Base-by-base conservation (phyloP, 1,139 yeast genomes). In the Entelexis paramagnoliae region DNA sequence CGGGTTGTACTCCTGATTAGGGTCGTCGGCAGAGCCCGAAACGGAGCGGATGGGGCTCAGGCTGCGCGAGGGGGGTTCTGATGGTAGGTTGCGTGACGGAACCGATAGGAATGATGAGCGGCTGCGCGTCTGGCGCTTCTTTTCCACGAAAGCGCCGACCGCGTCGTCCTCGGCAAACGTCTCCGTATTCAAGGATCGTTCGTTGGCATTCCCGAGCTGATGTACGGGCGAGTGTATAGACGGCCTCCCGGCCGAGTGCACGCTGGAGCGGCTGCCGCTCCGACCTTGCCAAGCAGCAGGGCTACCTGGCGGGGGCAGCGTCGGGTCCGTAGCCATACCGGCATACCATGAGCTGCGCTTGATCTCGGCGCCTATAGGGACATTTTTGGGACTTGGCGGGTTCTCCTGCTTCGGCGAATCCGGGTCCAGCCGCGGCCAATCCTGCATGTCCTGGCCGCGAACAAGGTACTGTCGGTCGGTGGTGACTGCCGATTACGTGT, bases 1-100 rank as follows among this genome's bases (percentile, higher is more conserved):
- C 16, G 73, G 73, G 45, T 55, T 54, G 20, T 17, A 19, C 35
- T 30, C 42, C 26, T 24, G 36, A 14, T 38, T 35, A 2, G 46
- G 46, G 11, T 38, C 46, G n/a, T 45, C 38, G 2, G 52, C 57
- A 13, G 50, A 29, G 14, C 56, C 56, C 49, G 56, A 53, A 10
- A 54, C 56, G 3, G 56, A 47, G 28, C 57, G 42, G 29, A 54
- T 54, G 16, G 57, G 33, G 29, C 50, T 49, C 28, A 54, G 47
- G 17, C 35, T 30, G 10, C 45, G 34, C n/a, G 45, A 8, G 4
- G 43, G 43, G 4, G 22, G 8, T 9, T 28, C 43, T 26, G 32
- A 14, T 4, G 5, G 13, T 8, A 13, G 4, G 24, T 17, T 16
- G 1, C 16, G 32, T 14, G 32, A 16, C 2, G 45, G 45, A 13